Evolutionary conservation across 2,329 filamentous ascomycete species (phyloP).

Genomic region (Penicillium sp.): DNA sequence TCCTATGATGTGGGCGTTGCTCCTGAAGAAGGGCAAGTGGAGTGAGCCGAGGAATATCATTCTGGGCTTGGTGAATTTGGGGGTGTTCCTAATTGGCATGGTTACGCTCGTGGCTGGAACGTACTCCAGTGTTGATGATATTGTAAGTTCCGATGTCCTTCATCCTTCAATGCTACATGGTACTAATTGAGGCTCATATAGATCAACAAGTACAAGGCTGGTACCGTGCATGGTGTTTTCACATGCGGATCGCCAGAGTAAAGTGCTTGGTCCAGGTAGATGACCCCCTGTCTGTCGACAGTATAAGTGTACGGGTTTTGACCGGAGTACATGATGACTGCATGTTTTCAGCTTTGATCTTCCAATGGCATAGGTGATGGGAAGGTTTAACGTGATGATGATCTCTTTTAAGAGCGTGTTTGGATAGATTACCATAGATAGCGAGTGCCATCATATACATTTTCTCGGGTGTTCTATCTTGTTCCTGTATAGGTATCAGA

Average conservation of each 20-base stretch:
- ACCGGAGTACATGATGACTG: neutral
- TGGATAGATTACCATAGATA: neutral
- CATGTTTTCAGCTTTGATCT: neutral
- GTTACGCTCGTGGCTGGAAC: neutral
- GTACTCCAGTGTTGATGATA: neutral
- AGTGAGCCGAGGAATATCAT: neutral
- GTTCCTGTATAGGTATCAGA: too few relatives aligned
- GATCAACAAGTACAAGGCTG: neutral
- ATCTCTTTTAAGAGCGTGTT: neutral
- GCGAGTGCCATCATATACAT: neutral
- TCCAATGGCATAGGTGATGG: neutral
- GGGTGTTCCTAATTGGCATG: neutral
- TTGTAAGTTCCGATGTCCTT: neutral
- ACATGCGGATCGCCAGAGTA: neutral
- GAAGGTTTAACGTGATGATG: neutral
- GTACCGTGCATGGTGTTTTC: neutral
- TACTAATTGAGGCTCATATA: neutral
- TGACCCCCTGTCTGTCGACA: neutral
- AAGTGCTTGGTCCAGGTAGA: neutral
- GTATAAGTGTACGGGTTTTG: neutral
- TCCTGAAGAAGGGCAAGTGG: neutral
- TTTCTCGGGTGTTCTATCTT: neutral
- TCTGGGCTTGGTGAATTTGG: neutral
- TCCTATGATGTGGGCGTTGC: slow-evolving; percentile 1
- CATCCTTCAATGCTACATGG: neutral